phyloP scores from a whole-genome alignment of 495 filamentous ascomycete genomes.

The Penicillium nucicola region DNA sequence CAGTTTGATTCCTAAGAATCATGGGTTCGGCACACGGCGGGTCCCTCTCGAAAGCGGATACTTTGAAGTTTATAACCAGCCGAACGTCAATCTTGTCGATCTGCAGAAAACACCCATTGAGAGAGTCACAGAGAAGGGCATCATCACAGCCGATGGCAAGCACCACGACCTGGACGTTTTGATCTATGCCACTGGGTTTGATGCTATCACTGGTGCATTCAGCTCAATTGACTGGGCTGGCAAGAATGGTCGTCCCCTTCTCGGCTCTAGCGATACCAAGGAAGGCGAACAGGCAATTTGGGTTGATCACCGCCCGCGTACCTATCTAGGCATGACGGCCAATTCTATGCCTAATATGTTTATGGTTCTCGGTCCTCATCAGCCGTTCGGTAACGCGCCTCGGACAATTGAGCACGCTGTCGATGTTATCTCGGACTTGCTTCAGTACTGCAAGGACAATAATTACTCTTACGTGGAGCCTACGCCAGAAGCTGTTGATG shows the following conservation, averaged over 20 bases:
- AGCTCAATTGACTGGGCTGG: conserved; percentile 27
- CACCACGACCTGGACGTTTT: conserved; percentile 40
- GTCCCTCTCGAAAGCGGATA: conserved; percentile 30
- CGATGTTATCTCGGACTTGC: conserved; percentile 13
- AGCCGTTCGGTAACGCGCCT: conserved; percentile 21
- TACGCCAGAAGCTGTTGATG: conserved; percentile 10
- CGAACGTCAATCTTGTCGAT: conserved; percentile 33
- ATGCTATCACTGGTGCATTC: conserved; percentile 32
- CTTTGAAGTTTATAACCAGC: conserved; percentile 34
- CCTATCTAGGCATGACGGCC: conserved; percentile 25
- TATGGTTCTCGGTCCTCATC: conserved; percentile 32
- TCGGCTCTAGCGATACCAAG: conserved; percentile 10
- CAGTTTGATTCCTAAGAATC: conserved; percentile 25
- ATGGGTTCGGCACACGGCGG: conserved; percentile 28
- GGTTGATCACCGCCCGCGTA: conserved; percentile 21
- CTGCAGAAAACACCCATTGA: conserved; percentile 25
- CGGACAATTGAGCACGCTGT: conserved; percentile 20
- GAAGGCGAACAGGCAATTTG: conserved; percentile 15
- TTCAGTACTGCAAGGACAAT: conserved; percentile 18
- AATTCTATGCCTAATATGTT: conserved; percentile 35
- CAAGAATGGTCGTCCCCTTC: conserved; percentile 16
- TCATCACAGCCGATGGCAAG: conserved; percentile 31
- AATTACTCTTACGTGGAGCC: conserved; percentile 17
- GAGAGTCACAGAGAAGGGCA: conserved; percentile 20
- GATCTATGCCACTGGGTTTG: conserved; percentile 34